phyloP scores from a whole-genome alignment of 176 grass and related monocot genomes.

The Aegilops tauschii region DNA sequence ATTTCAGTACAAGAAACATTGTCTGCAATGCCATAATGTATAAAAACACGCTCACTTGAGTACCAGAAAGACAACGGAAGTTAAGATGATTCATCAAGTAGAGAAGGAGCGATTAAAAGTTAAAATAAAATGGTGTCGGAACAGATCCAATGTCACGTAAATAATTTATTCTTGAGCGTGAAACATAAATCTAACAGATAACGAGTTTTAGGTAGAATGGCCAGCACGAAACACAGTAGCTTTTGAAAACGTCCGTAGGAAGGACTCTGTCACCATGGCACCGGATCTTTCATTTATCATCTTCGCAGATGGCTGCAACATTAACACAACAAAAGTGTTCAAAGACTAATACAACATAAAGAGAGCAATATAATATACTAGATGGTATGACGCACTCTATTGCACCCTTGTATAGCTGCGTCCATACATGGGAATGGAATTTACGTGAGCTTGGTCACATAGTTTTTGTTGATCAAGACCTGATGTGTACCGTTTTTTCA shows the following conservation, averaged over 20 bases:
- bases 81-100: neutral
- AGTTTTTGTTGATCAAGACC: too few relatives aligned
- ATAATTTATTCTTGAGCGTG: conserved; percentile 37
- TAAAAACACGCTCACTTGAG: neutral
- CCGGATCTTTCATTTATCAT: conserved; percentile 39
- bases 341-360: neutral
- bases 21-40: neutral
- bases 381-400: too few relatives aligned
- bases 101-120: neutral
- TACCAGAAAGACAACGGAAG: neutral
- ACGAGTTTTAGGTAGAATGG: too few relatives aligned
- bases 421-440: too few relatives aligned
- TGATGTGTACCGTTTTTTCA: too few relatives aligned
- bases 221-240: neutral
- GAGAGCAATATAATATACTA: neutral
- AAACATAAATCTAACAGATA: conserved; percentile 5
- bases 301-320: conserved; percentile 48
- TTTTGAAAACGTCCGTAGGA: neutral
- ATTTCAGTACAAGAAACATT: too few relatives aligned
- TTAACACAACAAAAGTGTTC: neutral
- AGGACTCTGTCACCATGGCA: neutral
- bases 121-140: conserved; percentile 6
- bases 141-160: conserved; percentile 8
- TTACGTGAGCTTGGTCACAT: too few relatives aligned
- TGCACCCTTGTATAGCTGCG: too few relatives aligned